Base-by-base conservation (phyloP, 495 filamentous ascomycete genomes). In the Neurospora cerealis region DNA sequence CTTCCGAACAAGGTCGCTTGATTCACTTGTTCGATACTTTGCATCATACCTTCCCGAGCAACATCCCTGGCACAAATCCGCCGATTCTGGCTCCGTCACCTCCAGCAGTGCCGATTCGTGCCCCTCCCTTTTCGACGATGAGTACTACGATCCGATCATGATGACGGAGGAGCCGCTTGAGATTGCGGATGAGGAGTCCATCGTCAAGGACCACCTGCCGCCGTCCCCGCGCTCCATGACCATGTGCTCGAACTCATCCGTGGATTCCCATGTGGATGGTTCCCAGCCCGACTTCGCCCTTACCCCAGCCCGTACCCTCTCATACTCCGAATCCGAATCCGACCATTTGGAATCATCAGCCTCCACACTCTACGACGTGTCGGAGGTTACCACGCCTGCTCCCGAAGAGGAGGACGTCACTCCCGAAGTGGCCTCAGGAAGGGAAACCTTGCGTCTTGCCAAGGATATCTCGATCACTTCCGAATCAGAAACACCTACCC, bases 11-110 rank as follows among this genome's bases (percentile, higher is more conserved):
- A 84, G 77, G 76, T 85, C 83, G 19, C 80, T 86, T 19, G 85
- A 87, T 73, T 86, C 85, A n/a, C 83, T 87, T 72, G 85, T 87
- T 66, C 80, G 84, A 69, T 86, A 84, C 75, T 87, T 84, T 77
- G 75, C 84, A 9, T 86, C 83, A 1, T 87, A 86, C 73, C 84
- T 87, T 10, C 85, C 85, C n/a, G 74, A 82, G 9, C 79, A 82
- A 70, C 80, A 84, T 73, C 76, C 79, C 28, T 84, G 82, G 81
- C 78, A 83, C 74, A 74, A 76, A 32, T 71, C 74, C 17, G 69
- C 54, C 69, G 70, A 75, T 42, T 77, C 75, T 1, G 69, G 78
- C 37, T 74, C 78, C n/a, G 70, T 66, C 28, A 74, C 79, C 21
- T 76, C 74, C 48, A 81, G 78, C 75, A 79, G 74, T 40, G 71